Percentiles rank a stretch among this genome's conserved stretches.
Evolutionary conservation across 2,329 filamentous ascomycete species (phyloP).

Genomic region (Fusarium torreyae): DNA sequence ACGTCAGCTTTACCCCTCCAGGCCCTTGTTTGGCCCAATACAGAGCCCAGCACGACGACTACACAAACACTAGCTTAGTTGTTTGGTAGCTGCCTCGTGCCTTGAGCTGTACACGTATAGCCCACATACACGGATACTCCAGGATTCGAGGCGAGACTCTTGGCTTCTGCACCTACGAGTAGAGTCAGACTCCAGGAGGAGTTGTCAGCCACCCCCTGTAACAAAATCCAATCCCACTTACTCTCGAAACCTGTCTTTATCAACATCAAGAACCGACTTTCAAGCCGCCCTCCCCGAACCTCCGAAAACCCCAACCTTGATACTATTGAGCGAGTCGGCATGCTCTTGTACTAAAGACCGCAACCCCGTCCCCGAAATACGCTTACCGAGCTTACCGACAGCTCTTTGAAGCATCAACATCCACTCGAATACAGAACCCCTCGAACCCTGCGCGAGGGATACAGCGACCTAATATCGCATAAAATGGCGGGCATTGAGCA

Average conservation of each 20-base stretch:
- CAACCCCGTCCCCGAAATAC: slow-evolving; percentile 29
- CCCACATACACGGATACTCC: slow-evolving; percentile 34
- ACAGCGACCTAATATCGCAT: slow-evolving; percentile 23
- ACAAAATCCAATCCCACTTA: slow-evolving; percentile 23
- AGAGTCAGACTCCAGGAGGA: slow-evolving; percentile 32
- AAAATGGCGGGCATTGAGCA: slow-evolving; percentile 95
- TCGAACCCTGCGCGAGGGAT: slow-evolving; percentile 5
- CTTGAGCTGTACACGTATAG: slow-evolving; percentile 46
- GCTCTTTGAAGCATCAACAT: slow-evolving; percentile 9
- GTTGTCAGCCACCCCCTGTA: slow-evolving; percentile 35
- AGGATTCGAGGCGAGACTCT: slow-evolving; percentile 33
- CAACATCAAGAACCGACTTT: slow-evolving; percentile 20
- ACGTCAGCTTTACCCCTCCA: slow-evolving; percentile 44
- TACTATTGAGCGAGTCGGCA: slow-evolving; percentile 42
- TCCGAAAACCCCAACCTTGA: slow-evolving; percentile 25
- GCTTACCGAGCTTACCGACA: slow-evolving; percentile 24
- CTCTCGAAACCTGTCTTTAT: slow-evolving; percentile 35
- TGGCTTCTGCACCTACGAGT: slow-evolving; percentile 37
- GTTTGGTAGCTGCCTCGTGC: slow-evolving; percentile 42
- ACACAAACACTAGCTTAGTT: slow-evolving; percentile 46
- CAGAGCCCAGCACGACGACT: slow-evolving; percentile 35
- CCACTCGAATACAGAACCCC: slow-evolving; percentile 22
- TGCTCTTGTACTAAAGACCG: slow-evolving; percentile 41
- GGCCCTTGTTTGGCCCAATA: slow-evolving; percentile 39
- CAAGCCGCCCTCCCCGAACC: slow-evolving; percentile 36